phyloP scores from a whole-genome alignment of 2,329 filamentous ascomycete species.

The Ophidiomyces ophidiicola region DNA sequence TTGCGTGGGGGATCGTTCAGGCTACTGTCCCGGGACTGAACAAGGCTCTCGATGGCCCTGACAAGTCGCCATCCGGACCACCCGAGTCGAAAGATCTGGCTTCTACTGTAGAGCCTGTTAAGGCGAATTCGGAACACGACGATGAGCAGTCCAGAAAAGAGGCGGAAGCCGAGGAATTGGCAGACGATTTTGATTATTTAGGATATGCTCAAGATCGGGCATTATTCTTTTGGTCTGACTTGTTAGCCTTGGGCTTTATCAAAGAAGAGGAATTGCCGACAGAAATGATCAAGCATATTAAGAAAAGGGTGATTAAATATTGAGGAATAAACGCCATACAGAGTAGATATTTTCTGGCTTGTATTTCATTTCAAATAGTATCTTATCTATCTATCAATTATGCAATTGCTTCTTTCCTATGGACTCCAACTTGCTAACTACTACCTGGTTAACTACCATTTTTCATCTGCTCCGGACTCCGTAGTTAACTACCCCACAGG shows the following conservation, averaged over 20 bases:
- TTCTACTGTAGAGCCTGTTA: constrained; percentile 15
- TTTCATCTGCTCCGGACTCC: too few relatives aligned
- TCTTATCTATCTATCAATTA: too few relatives aligned
- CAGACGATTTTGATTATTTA: constrained; percentile 84
- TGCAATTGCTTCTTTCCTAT: too few relatives aligned
- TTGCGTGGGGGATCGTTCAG: constrained; percentile 93
- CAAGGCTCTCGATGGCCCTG: constrained; percentile 20
- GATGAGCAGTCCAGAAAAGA: constrained; percentile 18
- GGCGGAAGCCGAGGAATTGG: constrained; percentile 42
- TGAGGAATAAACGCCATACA: too few relatives aligned
- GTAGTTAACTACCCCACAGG: too few relatives aligned
- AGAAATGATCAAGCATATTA: constrained; percentile 51
- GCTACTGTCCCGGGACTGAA: constrained; percentile 70
- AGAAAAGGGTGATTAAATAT: constrained; percentile 50
- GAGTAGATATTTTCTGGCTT: too few relatives aligned
- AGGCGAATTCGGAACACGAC: constrained; percentile 15
- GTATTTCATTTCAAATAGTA: too few relatives aligned
- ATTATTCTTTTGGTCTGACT: constrained; percentile 90
- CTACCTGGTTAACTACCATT: too few relatives aligned
- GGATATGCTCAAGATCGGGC: constrained; percentile 82
- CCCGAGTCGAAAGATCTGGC: constrained; percentile 8
- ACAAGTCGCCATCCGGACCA: background rate
- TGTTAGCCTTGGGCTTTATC: constrained; percentile 62
- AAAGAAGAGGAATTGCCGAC: constrained; percentile 63
- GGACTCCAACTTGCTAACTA: too few relatives aligned